These are phyloP conservation scores for Claviceps africana DNA, from an alignment of 2,329 filamentous ascomycete genomes.

Conservation along the genomic window DNA sequence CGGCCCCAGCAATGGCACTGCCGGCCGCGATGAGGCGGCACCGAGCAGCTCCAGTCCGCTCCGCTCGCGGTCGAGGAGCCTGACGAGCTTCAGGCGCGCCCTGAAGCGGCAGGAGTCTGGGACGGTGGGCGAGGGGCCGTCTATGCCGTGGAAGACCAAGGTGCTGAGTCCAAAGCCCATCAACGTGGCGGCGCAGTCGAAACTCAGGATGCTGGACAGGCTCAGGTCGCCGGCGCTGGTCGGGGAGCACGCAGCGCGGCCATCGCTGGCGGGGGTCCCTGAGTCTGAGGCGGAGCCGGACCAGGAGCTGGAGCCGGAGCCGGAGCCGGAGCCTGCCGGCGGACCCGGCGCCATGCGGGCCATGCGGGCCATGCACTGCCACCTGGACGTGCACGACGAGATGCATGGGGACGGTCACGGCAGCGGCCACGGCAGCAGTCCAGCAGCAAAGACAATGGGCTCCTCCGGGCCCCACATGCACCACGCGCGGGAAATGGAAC, in stretches of 20 bases:
- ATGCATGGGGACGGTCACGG: not conserved
- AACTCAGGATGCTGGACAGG: constrained; percentile 4
- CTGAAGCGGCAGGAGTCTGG: not conserved
- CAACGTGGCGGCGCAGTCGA: constrained; percentile 5
- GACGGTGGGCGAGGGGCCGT: not conserved
- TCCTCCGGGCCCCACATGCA: not conserved
- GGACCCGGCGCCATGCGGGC: not conserved
- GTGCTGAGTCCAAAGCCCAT: constrained; percentile 5
- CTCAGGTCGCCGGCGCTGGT: constrained; percentile 1
- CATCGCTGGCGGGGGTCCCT: constrained; percentile 1
- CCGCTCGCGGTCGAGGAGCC: constrained; percentile 9
- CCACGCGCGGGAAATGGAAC: not conserved
- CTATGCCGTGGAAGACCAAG: not conserved
- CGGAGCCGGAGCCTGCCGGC: too few species aligned
- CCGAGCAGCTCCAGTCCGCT: constrained; percentile 2
- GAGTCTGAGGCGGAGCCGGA: not conserved
- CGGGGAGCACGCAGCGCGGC: not conserved
- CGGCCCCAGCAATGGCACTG: constrained; percentile 9
- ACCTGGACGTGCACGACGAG: too few species aligned
- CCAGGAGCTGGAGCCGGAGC: too few species aligned
- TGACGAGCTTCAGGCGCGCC: constrained; percentile 5
- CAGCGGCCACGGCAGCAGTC: not conserved
- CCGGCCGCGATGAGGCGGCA: not conserved
- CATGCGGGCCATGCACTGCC: too few species aligned
- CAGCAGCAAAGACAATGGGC: not conserved